phyloP scores from a whole-genome alignment of 2,329 filamentous ascomycete species.

The Sporothrix dimorphospora region DNA sequence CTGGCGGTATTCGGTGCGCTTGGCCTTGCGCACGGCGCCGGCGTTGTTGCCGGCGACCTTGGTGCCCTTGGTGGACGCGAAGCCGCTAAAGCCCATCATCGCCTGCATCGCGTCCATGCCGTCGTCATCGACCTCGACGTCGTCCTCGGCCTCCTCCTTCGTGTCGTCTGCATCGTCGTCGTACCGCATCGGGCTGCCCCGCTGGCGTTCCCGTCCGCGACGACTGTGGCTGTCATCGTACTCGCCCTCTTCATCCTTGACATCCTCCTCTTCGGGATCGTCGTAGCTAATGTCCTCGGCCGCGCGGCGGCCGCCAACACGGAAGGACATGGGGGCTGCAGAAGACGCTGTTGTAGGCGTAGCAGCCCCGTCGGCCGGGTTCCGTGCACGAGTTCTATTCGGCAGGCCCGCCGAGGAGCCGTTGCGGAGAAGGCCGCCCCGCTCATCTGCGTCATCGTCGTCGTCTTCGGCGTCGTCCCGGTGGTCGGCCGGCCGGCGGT shows the following conservation, averaged over 20 bases:
- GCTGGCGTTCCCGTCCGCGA: neutral
- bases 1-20: slow-evolving; percentile 92
- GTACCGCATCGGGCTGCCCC: neutral
- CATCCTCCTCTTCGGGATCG: slow-evolving; percentile 38
- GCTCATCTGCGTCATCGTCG: neutral
- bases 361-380: neutral
- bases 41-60: slow-evolving; percentile 87
- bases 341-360: neutral
- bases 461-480: neutral
- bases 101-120: slow-evolving; percentile 74
- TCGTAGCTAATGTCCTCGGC: slow-evolving; percentile 26
- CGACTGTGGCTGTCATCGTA: slow-evolving; percentile 66
- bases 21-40: slow-evolving; percentile 83
- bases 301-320: slow-evolving; percentile 19
- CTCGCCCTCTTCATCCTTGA: slow-evolving; percentile 56
- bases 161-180: slow-evolving; percentile 30
- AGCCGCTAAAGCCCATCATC: slow-evolving; percentile 88
- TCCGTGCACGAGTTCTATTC: slow-evolving; percentile 26
- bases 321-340: slow-evolving; percentile 30
- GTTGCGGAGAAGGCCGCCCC: neutral
- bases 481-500: neutral
- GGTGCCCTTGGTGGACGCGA: slow-evolving; percentile 83
- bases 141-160: slow-evolving; percentile 54
- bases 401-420: slow-evolving; percentile 21
- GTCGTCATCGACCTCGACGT: slow-evolving; percentile 63